phyloP scores from a whole-genome alignment of 2,329 filamentous ascomycete genomes.

The Penicillium hordei region DNA sequence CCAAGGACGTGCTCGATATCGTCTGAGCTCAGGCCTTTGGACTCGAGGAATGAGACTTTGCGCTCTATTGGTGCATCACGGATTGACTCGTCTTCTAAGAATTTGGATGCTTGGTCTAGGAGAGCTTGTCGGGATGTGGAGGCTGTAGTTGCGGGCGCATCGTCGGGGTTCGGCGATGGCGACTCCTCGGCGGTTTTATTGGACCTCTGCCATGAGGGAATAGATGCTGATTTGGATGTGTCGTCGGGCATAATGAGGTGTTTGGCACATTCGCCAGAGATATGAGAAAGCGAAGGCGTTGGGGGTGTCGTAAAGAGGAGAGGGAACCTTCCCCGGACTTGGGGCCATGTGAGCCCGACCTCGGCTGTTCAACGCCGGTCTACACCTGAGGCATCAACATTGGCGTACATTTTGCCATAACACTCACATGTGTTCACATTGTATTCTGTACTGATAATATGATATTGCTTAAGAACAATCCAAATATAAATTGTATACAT shows the following conservation, averaged over 20 bases:
- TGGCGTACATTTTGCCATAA: neutral
- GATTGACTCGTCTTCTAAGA: slow-evolving; percentile 73
- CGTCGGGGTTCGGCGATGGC: slow-evolving; percentile 27
- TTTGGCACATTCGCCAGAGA: neutral
- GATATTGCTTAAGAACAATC: neutral
- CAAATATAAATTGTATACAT: no score
- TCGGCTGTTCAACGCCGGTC: slow-evolving; percentile 24
- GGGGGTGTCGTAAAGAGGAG: slow-evolving; percentile 3
- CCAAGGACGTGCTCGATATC: slow-evolving; percentile 69
- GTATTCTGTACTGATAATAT: neutral
- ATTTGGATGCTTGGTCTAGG: slow-evolving; percentile 69
- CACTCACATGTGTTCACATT: neutral
- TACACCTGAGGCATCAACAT: slow-evolving; percentile 7
- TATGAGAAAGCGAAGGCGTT: neutral
- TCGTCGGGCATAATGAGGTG: slow-evolving; percentile 34
- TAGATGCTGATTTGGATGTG: slow-evolving; percentile 35
- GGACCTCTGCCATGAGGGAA: slow-evolving; percentile 43
- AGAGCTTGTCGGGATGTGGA: slow-evolving; percentile 35
- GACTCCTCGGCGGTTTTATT: slow-evolving; percentile 34
- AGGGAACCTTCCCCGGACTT: slow-evolving; percentile 25
- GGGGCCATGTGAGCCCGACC: slow-evolving; percentile 29
- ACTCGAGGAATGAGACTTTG: slow-evolving; percentile 73
- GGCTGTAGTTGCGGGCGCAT: slow-evolving; percentile 19
- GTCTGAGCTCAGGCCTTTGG: slow-evolving; percentile 67
- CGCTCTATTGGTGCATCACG: slow-evolving; percentile 66